phyloP scores from a whole-genome alignment of 139 green algal species.

The Monoraphidium neglectum region DNA sequence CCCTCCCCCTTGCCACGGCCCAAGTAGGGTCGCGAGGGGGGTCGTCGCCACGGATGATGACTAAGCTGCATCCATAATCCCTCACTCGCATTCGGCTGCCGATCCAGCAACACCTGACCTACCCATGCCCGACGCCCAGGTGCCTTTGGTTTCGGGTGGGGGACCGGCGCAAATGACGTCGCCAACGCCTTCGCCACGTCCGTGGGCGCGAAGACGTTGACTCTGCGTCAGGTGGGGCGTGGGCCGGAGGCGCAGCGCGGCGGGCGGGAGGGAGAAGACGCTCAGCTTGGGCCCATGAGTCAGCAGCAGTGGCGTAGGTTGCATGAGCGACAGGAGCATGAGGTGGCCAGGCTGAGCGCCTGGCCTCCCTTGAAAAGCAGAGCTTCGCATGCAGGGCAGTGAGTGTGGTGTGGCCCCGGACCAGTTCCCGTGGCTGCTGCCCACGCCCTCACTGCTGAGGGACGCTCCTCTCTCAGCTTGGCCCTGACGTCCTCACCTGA shows the following conservation, averaged over 20 bases:
- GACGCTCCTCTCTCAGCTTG: neutral
- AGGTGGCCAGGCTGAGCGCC: neutral
- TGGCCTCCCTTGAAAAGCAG: neutral
- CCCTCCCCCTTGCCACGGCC: no score
- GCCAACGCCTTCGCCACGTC: slow-evolving; percentile 43
- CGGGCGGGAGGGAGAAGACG: no score
- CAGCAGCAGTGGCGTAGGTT: no score
- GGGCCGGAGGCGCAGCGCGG: no score
- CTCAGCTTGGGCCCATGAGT: no score
- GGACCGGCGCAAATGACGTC: slow-evolving; percentile 38
- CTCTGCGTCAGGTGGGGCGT: slow-evolving; percentile 37
- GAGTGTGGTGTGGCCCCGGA: neutral
- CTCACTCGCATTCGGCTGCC: neutral
- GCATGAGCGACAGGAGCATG: neutral
- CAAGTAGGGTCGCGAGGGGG: neutral
- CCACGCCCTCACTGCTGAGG: neutral
- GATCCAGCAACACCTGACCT: neutral
- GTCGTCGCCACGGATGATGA: neutral
- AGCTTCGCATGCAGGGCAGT: neutral
- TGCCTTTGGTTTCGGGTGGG: slow-evolving; percentile 23
- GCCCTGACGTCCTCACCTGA: neutral
- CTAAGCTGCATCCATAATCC: neutral
- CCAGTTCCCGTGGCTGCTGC: neutral
- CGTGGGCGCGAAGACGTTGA: slow-evolving; percentile 57
- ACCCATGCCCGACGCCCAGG: neutral